Evolutionary conservation across 768 basidiomycete genomes (phyloP).

Genomic region (Artomyces pyxidatus): DNA sequence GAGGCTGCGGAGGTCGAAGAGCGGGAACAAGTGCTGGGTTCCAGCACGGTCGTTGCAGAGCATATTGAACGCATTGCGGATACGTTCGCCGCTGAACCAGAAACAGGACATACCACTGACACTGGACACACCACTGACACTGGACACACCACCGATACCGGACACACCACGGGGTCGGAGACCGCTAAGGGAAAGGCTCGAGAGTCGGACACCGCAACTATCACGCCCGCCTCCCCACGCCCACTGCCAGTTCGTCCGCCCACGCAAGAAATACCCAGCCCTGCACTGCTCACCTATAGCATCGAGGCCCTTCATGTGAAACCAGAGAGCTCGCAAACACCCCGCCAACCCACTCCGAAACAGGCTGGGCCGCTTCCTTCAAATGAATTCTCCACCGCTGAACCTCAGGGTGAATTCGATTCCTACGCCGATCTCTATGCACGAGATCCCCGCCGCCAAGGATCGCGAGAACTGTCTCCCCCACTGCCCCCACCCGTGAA

Average conservation of each 20-base stretch:
- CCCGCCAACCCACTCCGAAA: background rate
- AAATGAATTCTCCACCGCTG: background rate
- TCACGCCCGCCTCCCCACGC: slow-evolving; percentile 5
- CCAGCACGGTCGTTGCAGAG: background rate
- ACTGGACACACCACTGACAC: no score
- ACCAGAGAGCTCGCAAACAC: background rate
- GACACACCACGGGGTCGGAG: background rate
- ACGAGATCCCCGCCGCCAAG: slow-evolving; percentile 8
- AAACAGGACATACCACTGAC: no score
- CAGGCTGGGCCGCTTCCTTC: background rate
- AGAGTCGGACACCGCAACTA: slow-evolving; percentile 1
- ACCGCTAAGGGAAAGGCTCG: background rate
- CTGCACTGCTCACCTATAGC: slow-evolving; percentile 11
- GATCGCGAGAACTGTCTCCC: background rate
- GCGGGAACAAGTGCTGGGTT: background rate
- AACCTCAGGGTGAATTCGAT: background rate
- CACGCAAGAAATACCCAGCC: slow-evolving; percentile 8
- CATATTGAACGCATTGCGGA: background rate
- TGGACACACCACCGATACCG: no score
- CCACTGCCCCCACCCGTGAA: background rate
- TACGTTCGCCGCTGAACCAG: background rate
- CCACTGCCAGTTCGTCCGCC: slow-evolving; percentile 11
- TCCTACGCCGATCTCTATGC: slow-evolving; percentile 13
- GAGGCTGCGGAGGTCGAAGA: slow-evolving; percentile 2
- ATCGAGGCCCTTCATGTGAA: slow-evolving; percentile 3